Evolutionary conservation across 2,329 filamentous ascomycete species (phyloP).

Genomic region (Arthroderma sp.): DNA sequence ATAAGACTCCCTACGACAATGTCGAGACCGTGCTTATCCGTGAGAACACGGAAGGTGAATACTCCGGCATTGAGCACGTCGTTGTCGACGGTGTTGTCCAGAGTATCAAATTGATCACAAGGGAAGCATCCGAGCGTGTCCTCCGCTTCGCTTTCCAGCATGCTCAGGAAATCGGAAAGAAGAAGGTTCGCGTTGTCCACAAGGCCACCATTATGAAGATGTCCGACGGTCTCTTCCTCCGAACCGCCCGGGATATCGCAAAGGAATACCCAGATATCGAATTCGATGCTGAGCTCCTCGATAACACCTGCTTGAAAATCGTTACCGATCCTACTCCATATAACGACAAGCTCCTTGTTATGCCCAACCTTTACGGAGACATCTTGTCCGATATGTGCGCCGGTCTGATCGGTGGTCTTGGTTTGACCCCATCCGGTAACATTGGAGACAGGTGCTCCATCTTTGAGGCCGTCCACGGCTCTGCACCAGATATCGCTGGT

Average conservation of each 20-base stretch:
- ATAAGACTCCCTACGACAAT: slow-evolving; percentile 95
- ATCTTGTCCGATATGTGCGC: slow-evolving; percentile 99
- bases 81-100: slow-evolving; percentile 97
- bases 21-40: slow-evolving; percentile 96
- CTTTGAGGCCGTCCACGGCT: slow-evolving; percentile 98
- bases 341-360: slow-evolving; percentile 98
- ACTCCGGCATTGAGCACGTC: slow-evolving; percentile 97
- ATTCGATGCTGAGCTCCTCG: slow-evolving; percentile 94
- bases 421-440: slow-evolving; percentile 94
- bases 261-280: slow-evolving; percentile 94
- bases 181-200: slow-evolving; percentile 95
- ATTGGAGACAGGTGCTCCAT: slow-evolving; percentile 99
- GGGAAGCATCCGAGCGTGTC: slow-evolving; percentile 86
- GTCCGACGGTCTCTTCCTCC: slow-evolving; percentile 96
- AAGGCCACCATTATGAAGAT: slow-evolving; percentile 99
- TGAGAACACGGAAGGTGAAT: slow-evolving; percentile 99
- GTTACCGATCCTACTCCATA: slow-evolving; percentile 91
- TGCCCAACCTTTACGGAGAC: slow-evolving; percentile 97
- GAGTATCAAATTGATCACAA: slow-evolving; percentile 98
- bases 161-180: slow-evolving; percentile 81
- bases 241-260: slow-evolving; percentile 67
- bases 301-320: slow-evolving; percentile 99
- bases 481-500: slow-evolving; percentile 89
- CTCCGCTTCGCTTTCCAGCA: slow-evolving; percentile 98
- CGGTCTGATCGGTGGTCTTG: slow-evolving; percentile 92